Base-by-base conservation (phyloP, 1,284 basidiomycete species). In the Cutaneotrichosporon sp. region DNA sequence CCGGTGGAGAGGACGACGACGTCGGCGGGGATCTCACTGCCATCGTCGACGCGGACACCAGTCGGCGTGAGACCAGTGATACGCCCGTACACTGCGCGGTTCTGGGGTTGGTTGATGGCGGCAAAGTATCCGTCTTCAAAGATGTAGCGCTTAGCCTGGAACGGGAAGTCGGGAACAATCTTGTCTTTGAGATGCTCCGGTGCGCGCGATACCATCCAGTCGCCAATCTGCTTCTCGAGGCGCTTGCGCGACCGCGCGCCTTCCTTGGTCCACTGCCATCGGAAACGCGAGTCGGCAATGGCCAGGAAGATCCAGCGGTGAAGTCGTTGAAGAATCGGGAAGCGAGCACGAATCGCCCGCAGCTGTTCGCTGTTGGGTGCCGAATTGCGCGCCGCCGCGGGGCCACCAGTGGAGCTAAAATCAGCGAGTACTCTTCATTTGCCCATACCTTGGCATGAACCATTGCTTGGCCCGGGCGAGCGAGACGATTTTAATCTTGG, bases 91-190 rank as follows among this genome's bases (percentile, higher is more conserved):
- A 59, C 46, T 1, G 54, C 51, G 33, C 49, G 43, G 51, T 43
- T 44, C 36, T 59, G 51, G 4, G 44, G 44, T 18, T 46, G 42
- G 54, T 55, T 55, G 51, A 59, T 50, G 9, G 57, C 45, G 8
- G 51, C 57, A 43, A 59, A 56, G 54, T 59, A 59, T 26, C 57
- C 57, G 46, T 59, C 57, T 48, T 59, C 57, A n/a, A 53, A 59
- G 40, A 59, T 44, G 38, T 51, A 53, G 18, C 54, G 54, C 54
- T 55, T 55, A 17, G 49, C 50, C 41, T 44, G 41, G 54, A 55
- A 55, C 18, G 53, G 41, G 41, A 53, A 57, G 21, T 26, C 22
- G 18, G 55, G 55, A 7, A 57, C 49, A 22, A 59, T 39, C 48
- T 50, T 53, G 46, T 53, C 57, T 49, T 59, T 55, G 42, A 59